phyloP scores from a whole-genome alignment of 2,329 filamentous ascomycete genomes.

The Trichothecium roseum region DNA sequence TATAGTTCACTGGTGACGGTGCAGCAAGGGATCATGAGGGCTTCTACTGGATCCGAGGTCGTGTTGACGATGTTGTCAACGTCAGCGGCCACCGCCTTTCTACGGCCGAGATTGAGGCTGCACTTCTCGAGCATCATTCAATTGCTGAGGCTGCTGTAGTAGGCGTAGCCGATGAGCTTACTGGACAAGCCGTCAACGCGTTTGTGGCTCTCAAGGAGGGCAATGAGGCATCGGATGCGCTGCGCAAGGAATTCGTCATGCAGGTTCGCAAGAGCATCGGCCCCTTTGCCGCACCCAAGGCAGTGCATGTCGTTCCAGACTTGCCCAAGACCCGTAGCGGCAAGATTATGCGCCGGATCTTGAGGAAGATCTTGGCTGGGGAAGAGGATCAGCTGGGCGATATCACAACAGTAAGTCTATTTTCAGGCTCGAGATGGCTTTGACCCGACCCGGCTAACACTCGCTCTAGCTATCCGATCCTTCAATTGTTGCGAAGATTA shows the following conservation, averaged over 20 bases:
- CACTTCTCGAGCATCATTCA: slow-evolving; percentile 79
- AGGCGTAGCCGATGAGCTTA: slow-evolving; percentile 85
- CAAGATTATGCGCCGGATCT: slow-evolving; percentile 97
- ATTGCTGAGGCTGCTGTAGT: slow-evolving; percentile 95
- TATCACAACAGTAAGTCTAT: slow-evolving; percentile 66
- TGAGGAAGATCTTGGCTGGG: slow-evolving; percentile 93
- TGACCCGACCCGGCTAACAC: slow-evolving; percentile 7
- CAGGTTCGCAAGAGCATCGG: slow-evolving; percentile 97
- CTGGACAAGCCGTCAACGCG: slow-evolving; percentile 93
- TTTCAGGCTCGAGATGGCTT: neutral
- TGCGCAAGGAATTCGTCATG: slow-evolving; percentile 86
- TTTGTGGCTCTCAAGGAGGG: slow-evolving; percentile 90
- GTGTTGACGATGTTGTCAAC: slow-evolving; percentile 97
- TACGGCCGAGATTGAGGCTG: slow-evolving; percentile 95
- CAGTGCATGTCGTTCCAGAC: slow-evolving; percentile 81
- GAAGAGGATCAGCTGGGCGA: slow-evolving; percentile 97
- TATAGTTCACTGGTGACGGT: slow-evolving; percentile 80
- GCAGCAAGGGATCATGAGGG: slow-evolving; percentile 94
- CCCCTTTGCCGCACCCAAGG: slow-evolving; percentile 93
- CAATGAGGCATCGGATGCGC: slow-evolving; percentile 62
- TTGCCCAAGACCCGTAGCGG: slow-evolving; percentile 94
- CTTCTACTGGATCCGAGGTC: slow-evolving; percentile 99
- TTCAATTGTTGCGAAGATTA: slow-evolving; percentile 80
- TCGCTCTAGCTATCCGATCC: slow-evolving; percentile 70
- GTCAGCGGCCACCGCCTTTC: slow-evolving; percentile 93